Base-by-base conservation (phyloP, 257 asterid species). In the Petrea volubilis region DNA sequence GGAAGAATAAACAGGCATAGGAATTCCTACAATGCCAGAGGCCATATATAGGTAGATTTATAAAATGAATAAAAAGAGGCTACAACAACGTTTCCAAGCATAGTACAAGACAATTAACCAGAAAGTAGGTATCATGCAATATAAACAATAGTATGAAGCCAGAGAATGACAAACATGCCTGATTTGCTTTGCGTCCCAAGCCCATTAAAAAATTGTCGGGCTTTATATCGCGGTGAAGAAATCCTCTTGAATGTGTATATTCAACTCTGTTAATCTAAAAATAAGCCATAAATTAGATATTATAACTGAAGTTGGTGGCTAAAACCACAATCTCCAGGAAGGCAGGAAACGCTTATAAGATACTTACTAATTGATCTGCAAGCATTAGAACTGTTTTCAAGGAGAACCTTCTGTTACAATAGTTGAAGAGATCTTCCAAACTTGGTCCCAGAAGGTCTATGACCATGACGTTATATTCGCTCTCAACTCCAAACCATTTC, bases 191-290 rank as follows among this genome's bases (percentile, higher is more conserved):
- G 87, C 98, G 96, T 72, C 98, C 97, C 83, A 93, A 80, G 74
- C 98, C 98, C 98, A 93, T 93, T 59, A 93, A 81, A 69, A 87
- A 93, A 75, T 90, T 90, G 78, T 93, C 98, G 18, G 98, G 98
- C 88, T 93, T 93, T 78, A 93, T 89, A 81, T 93, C 98, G 67
- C 98, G 98, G 75, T 93, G 98, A 80, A 93, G 98, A 83, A 93
- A 90, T 75, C 98, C 98, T 86, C 93, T 85, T 49, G 96, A 87
- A 74, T 93, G 98, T 81, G 88, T 83, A 77, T 93, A 93, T 67
- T 93, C 98, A 82, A 93, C 97, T 90, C 98, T 93, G 75, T 90
- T 93, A 70, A 93, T 90, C 98, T 93, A 62, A 57, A 81, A 44
- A 47, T 2, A 60, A 77, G 24, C 41, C 61, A 41, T 8, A 67